Percentiles rank a stretch among this genome's conserved stretches.
phyloP scores from a whole-genome alignment of 345 rosid genomes.

The Alliaria petiolata region DNA sequence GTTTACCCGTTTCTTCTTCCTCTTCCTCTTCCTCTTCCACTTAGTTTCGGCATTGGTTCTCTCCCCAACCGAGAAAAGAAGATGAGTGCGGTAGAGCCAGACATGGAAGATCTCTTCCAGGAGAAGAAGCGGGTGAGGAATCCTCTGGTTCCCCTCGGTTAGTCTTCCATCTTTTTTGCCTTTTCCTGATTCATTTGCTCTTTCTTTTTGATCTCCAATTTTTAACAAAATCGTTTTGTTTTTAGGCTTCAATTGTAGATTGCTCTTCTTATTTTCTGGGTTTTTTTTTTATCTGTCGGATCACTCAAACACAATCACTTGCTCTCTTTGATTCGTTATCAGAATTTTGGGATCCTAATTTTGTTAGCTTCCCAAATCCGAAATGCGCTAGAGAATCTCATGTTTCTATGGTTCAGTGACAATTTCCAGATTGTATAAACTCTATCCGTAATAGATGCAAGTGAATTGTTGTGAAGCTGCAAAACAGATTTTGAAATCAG shows the following conservation, averaged over 20 bases:
- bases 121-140: slow-evolving; percentile 65
- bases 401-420: not conserved
- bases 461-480: not conserved
- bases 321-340: too few relatives aligned
- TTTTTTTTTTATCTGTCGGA: too few relatives aligned
- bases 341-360: too few relatives aligned
- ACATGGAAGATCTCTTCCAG: slow-evolving; percentile 48
- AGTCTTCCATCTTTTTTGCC: not conserved
- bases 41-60: not conserved
- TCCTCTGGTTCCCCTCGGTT: slow-evolving; percentile 79
- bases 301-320: too few relatives aligned
- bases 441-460: not conserved
- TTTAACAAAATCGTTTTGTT: too few relatives aligned
- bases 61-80: slow-evolving; percentile 16
- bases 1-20: not conserved
- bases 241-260: too few relatives aligned
- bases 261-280: too few relatives aligned
- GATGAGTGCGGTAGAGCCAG: slow-evolving; percentile 47
- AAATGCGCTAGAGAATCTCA: not conserved
- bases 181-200: not conserved
- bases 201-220: too few relatives aligned
- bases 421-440: not conserved
- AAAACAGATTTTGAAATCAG: too few relatives aligned
- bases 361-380: too few relatives aligned
- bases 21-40: not conserved